phyloP scores from a whole-genome alignment of 768 basidiomycete genomes.

The Lactarius pseudohatsudake region DNA sequence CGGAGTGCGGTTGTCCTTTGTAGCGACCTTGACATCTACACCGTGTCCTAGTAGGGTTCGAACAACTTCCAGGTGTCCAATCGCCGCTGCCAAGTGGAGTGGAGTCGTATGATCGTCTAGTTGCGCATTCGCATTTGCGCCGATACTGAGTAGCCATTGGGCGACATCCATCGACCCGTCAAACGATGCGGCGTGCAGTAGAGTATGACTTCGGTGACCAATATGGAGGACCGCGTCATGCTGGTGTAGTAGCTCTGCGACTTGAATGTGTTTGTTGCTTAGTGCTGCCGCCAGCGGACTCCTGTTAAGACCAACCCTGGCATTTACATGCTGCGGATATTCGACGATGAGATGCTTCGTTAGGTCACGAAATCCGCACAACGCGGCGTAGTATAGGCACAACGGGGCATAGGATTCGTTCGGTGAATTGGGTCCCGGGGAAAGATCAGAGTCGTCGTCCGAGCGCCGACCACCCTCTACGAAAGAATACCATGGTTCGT shows the following conservation, averaged over 20 bases:
- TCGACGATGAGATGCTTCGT: background rate
- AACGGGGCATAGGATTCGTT: background rate
- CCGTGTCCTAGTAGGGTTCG: background rate
- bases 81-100: background rate
- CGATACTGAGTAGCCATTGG: background rate
- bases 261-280: background rate
- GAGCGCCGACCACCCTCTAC: too few species aligned
- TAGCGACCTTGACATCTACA: background rate
- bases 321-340: background rate
- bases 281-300: background rate
- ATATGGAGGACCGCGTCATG: background rate
- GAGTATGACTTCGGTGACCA: background rate
- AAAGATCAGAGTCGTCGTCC: too few species aligned
- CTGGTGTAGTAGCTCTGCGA: background rate
- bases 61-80: background rate
- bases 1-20: background rate
- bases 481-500: background rate
- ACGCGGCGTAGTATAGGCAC: background rate
- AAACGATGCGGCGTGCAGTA: background rate
- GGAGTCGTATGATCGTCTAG: background rate
- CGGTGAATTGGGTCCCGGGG: background rate
- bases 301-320: background rate
- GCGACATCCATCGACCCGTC: too few species aligned
- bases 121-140: background rate
- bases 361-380: background rate